A percentile compares a stretch with the other conserved stretches of the same genome.
phyloP scores from a whole-genome alignment of 169 alveolate genomes.

The Plasmodium inui region DNA sequence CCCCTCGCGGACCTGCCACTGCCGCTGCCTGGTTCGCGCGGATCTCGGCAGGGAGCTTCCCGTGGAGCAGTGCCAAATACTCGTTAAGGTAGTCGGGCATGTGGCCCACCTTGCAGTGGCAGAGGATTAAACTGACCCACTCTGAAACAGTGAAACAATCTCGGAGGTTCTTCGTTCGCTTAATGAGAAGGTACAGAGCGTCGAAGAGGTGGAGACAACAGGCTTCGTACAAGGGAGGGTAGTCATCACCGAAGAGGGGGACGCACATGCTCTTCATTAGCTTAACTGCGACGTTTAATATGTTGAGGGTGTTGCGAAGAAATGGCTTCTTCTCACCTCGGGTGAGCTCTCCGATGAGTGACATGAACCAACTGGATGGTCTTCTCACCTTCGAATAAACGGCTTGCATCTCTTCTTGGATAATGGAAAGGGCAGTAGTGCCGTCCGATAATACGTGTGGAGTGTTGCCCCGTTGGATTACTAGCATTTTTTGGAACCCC shows the following conservation, averaged over 20 bases:
- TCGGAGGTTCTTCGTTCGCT: not conserved
- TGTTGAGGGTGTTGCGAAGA: not conserved
- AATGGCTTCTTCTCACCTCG: not conserved
- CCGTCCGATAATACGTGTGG: not conserved
- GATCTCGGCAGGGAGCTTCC: not conserved
- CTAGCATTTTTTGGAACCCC: not conserved
- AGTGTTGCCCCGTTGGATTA: not conserved
- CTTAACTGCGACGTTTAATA: not conserved
- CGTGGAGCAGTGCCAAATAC: not conserved
- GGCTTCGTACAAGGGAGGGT: not conserved
- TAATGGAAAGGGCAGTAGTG: not conserved
- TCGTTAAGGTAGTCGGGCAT: not conserved
- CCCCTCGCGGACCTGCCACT: too few species aligned
- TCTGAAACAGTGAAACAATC: not conserved
- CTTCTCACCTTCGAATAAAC: not conserved
- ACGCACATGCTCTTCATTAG: not conserved
- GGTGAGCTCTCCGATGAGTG: not conserved
- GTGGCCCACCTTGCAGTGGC: not conserved
- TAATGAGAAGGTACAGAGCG: not conserved
- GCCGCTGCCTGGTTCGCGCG: too few species aligned
- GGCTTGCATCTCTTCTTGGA: not conserved
- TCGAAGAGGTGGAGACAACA: not conserved
- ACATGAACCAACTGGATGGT: not conserved
- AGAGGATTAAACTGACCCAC: slow-evolving; percentile 24
- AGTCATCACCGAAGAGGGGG: not conserved